phyloP scores from a whole-genome alignment of 768 basidiomycete genomes.

The Neoboletus subvelutipes region DNA sequence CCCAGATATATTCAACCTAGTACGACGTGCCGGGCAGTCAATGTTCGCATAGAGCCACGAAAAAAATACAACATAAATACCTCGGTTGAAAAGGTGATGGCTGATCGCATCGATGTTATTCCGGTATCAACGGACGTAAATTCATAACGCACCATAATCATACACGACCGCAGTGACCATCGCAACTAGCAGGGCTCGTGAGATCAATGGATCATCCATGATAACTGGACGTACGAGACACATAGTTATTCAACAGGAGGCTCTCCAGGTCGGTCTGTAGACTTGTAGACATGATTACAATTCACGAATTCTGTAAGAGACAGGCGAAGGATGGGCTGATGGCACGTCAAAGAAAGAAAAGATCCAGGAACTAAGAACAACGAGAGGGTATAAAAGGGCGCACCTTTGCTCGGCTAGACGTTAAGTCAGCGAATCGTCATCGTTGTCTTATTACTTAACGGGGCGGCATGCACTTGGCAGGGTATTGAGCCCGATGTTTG shows the following conservation, averaged over 20 bases:
- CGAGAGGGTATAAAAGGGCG: not conserved
- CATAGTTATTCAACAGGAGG: slow-evolving; percentile 4
- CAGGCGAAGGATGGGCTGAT: not conserved
- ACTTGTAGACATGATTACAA: slow-evolving; percentile 2
- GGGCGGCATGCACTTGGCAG: too few relatives aligned
- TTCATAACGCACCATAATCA: slow-evolving; percentile 4
- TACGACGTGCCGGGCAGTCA: not conserved
- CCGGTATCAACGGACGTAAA: not conserved
- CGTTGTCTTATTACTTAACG: too few relatives aligned
- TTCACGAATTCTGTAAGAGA: not conserved
- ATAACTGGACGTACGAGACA: not conserved
- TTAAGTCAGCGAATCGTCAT: not conserved
- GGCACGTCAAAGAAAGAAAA: not conserved
- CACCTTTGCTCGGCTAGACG: not conserved
- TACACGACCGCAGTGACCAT: not conserved
- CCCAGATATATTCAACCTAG: slow-evolving; percentile 12
- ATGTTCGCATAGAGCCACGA: not conserved
- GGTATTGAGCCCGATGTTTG: too few relatives aligned
- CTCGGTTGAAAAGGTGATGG: slow-evolving; percentile 4
- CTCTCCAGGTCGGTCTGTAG: not conserved
- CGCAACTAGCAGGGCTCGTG: not conserved
- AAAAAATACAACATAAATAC: not conserved
- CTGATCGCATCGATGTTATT: not conserved
- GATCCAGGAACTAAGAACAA: not conserved
- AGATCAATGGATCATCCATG: not conserved